These are phyloP conservation scores for Podospora fimiseda DNA, from an alignment of 495 filamentous ascomycete species.

Conservation along the genomic window DNA sequence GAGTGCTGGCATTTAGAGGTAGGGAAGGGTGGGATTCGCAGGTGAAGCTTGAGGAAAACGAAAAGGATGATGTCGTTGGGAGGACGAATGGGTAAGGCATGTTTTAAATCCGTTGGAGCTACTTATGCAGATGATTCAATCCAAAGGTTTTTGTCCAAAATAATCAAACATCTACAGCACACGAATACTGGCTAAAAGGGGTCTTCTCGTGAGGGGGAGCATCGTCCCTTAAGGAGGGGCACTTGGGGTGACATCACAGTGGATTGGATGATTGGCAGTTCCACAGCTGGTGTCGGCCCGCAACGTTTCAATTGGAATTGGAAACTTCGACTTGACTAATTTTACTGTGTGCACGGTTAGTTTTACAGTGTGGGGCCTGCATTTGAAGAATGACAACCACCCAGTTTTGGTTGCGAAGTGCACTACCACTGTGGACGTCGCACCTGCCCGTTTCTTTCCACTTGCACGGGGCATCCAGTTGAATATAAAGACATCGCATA, in stretches of 20 bases:
- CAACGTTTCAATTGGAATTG: not conserved
- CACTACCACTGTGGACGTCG: no score
- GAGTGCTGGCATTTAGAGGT: constrained; percentile 66
- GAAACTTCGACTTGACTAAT: no score
- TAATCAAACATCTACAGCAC: no score
- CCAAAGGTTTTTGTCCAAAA: no score
- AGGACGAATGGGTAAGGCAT: constrained; percentile 86
- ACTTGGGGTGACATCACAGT: constrained; percentile 14
- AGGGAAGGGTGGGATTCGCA: constrained; percentile 77
- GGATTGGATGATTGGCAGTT: not conserved
- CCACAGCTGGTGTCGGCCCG: constrained; percentile 5
- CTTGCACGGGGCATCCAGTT: no score
- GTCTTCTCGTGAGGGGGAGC: not conserved
- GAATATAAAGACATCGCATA: no score
- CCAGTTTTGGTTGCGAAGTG: no score
- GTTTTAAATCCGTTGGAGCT: constrained; percentile 18
- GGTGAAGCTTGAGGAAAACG: constrained; percentile 64
- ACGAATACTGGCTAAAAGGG: not conserved
- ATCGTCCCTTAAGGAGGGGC: not conserved
- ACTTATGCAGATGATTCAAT: no score
- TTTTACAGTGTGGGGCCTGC: no score
- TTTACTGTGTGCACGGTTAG: no score
- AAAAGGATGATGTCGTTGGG: constrained; percentile 76
- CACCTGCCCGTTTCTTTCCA: no score
- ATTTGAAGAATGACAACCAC: no score